These are phyloP conservation scores for Coemansia sp. DNA, from an alignment of 192 early-diverging fungal genomes.

Conservation along the genomic window DNA sequence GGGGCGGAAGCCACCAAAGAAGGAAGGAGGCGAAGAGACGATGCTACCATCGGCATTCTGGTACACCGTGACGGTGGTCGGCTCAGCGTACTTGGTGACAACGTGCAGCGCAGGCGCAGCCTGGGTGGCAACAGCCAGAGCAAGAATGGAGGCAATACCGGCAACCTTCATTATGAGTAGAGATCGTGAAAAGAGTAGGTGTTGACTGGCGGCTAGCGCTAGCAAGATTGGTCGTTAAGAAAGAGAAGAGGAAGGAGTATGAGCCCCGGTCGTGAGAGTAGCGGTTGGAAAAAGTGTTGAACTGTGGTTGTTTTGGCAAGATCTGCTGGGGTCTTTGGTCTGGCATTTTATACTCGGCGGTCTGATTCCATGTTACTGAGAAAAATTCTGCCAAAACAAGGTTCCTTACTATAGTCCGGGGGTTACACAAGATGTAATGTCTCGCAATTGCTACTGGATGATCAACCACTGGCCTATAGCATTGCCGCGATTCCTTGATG, in stretches of 20 bases:
- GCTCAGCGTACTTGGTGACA: constrained; percentile 12
- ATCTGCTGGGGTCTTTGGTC: background rate
- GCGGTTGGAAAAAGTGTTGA: background rate
- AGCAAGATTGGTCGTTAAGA: background rate
- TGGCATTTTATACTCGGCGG: constrained; percentile 3
- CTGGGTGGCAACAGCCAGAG: constrained; percentile 33
- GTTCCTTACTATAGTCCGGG: background rate
- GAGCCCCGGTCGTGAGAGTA: background rate
- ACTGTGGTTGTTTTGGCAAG: background rate
- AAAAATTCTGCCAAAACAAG: background rate
- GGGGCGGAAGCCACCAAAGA: background rate
- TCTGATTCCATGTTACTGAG: background rate
- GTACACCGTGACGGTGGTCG: constrained; percentile 14
- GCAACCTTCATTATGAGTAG: constrained; percentile 37
- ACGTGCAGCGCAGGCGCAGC: constrained; percentile 19
- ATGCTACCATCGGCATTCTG: constrained; percentile 2
- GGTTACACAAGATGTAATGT: background rate
- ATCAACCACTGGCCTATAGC: background rate
- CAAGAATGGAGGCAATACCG: constrained; percentile 29
- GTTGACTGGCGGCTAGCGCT: constrained; percentile 12
- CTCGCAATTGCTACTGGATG: background rate
- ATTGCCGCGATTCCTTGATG: background rate
- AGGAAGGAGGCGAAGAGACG: background rate
- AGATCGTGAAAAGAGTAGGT: background rate
- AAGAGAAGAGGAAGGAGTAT: background rate